Evolutionary conservation across 495 filamentous ascomycete species (phyloP), one percentile per base, ranked within the genome.

Genomic region (Aspergillus leporis): DNA sequence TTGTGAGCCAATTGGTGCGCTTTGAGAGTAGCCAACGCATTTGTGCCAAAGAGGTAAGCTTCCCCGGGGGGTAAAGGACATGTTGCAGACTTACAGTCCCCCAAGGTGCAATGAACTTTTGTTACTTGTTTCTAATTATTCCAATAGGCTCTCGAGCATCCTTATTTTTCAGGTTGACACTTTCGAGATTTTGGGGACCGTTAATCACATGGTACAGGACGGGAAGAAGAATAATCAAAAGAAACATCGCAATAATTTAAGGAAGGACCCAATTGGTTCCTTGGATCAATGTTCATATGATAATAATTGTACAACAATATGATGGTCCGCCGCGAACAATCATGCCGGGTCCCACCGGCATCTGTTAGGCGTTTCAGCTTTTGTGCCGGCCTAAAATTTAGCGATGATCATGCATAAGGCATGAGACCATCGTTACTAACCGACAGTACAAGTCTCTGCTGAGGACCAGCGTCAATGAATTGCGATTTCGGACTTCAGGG

Each of bases 1-100:
- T 89, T 38, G 83, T 85, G 34, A 75, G 74, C 49, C 66, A 68
- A 36, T 65, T 89, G 51, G 71, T 89, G 19, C 64, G 72, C 48
- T 89, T 83, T 69, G 83, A 89, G 69, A 84, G 81, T 59, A 68
- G 68, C 21, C 59, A 75, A 31, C 70, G 85, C 55, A 59, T 84
- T 40, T 74, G 70, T 9, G 84, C 85, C 21, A 63, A 62, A 53
- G 69, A 81, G 73, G 83, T 84, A 75, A 66, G 70, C 64, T 12
- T 23, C 43, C 19, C 16, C 1, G 43, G 43, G 13, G 1, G 22
- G 3, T 36, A 12, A 22, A 18, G 13, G 9, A 34, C 5, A 32
- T 21, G 21, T 23, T 49, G 18, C 9, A 16, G 4, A 14, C 16
- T 23, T 49, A 21, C 9, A 16, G 4, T 22, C 16, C 28, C 2